Percentiles rank a stretch among this genome's conserved stretches.
Evolutionary conservation across 83 land plant species (phyloP).

Genomic region (Thuja plicata): DNA sequence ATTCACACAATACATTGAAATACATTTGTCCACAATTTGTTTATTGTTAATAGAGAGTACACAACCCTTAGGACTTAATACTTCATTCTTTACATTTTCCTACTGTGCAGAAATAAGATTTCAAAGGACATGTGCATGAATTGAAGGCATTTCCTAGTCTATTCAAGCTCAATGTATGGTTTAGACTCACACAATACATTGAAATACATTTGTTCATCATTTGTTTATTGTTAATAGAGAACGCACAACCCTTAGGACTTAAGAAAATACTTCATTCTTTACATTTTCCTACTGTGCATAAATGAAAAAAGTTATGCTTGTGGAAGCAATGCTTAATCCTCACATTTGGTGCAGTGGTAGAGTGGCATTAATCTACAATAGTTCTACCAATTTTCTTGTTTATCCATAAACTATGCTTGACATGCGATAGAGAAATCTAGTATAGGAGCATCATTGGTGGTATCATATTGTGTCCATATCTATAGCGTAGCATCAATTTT

Average conservation of each 20-base stretch:
- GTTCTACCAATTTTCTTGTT: too few species aligned
- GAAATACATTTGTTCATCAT: too few species aligned
- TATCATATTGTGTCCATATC: too few species aligned
- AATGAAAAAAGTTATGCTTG: too few species aligned
- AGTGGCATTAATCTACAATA: not conserved
- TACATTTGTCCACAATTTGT: not conserved
- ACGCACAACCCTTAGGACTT: not conserved
- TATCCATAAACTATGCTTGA: not conserved
- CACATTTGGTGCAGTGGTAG: not conserved
- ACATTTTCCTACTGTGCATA: not conserved
- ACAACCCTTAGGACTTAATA: not conserved
- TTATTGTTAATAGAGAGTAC: not conserved
- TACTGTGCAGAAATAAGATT: not conserved
- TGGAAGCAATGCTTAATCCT: not conserved
- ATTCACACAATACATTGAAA: not conserved
- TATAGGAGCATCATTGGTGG: too few species aligned
- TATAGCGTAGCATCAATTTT: too few species aligned
- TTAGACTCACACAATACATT: not conserved
- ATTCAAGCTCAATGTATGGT: not conserved
- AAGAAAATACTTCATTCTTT: not conserved
- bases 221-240: not conserved
- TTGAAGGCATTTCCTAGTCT: not conserved
- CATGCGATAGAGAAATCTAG: too few species aligned
- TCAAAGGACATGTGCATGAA: not conserved
- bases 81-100: not conserved